Evolutionary conservation across 2,329 filamentous ascomycete species (phyloP), one percentile per base, ranked within the genome.

Genomic region (Pleurostoma richardsiae): DNA sequence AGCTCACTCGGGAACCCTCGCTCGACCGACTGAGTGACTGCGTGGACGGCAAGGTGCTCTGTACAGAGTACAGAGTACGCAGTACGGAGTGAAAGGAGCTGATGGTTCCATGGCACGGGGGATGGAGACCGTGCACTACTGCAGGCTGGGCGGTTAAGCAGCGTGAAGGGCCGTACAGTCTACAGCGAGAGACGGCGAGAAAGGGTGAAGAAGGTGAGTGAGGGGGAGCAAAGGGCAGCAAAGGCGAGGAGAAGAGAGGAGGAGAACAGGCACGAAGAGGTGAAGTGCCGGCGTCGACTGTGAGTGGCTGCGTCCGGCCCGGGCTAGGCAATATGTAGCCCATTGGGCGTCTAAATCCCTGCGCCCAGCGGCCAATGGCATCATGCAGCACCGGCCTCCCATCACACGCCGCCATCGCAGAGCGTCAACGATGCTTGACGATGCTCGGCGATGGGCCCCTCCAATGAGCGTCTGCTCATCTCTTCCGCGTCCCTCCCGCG

Each of bases 101-200:
- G 19, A 19, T 19, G 19, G 19, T 19, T 19, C 19, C 19, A 19
- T 19, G 19, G 19, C 19, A 19, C 19, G 19, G 19, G 19, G 19
- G 19, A 19, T 2, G 19, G 19, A 19, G 19, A 36, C 33, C 8
- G 33, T 56, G 60, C 60, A 56, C 59, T 56, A 59, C 64, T 66
- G 66, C 65, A 69, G 48, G 59, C 48, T 58, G 62, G 66, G 68
- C 68, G 68, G 67, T 56, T 71, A 71, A 64, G 60, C 59, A 60
- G 52, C 52, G 50, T 55, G 56, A 55, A 51, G 52, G 56, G 50
- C 47, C 44, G 48, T 58, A 54, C 53, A 44, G 48, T 19, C 19
- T 19, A 19, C 19, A 42, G 52, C 46, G 51, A 55, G 50, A 44
- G 45, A 46, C 36, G 41, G 27, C 43, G 40, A 47, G 6, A 41